These are phyloP conservation scores for Herpetomonas samuelpessoai DNA, from an alignment of 208 protist species.

Conservation along the genomic window DNA sequence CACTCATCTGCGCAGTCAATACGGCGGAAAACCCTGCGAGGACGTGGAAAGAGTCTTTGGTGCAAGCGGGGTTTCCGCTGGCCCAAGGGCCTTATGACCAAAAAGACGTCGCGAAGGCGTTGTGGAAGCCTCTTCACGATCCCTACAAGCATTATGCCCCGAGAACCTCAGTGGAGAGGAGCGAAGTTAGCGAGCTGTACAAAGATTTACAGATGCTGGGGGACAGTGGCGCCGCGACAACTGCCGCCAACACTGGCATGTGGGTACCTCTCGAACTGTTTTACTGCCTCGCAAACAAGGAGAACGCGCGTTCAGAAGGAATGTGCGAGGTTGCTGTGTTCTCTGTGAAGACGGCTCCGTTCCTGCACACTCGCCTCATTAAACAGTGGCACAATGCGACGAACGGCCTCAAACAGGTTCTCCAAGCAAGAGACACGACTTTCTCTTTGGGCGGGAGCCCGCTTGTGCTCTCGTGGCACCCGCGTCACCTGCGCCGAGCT, in stretches of 20 bases:
- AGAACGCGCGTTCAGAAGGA: not conserved
- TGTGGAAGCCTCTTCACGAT: conserved; percentile 12
- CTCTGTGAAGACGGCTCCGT: conserved; percentile 53
- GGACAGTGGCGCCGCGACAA: not conserved
- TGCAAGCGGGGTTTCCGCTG: conserved; percentile 13
- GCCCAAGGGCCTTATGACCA: conserved; percentile 17
- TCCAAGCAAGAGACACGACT: conserved; percentile 14
- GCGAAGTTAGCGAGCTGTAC: not conserved
- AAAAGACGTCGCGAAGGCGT: not conserved
- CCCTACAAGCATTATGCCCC: conserved; percentile 23
- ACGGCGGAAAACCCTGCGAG: not conserved
- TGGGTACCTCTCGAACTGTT: conserved; percentile 52
- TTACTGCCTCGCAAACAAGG: conserved; percentile 42
- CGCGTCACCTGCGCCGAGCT: conserved; percentile 61
- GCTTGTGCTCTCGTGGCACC: conserved; percentile 64
- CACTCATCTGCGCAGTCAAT: conserved; percentile 4
- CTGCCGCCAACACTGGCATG: not conserved
- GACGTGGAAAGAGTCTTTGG: too few relatives aligned
- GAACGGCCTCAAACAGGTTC: conserved; percentile 35
- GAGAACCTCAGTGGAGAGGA: not conserved
- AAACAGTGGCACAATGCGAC: conserved; percentile 85
- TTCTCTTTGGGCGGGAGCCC: conserved; percentile 10
- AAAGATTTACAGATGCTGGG: conserved; percentile 19
- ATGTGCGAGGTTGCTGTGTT: conserved; percentile 36
- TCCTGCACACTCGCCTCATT: conserved; percentile 66